Conservation (phyloP, 1,139 yeast species). For the Taphrina pruni region DNA sequence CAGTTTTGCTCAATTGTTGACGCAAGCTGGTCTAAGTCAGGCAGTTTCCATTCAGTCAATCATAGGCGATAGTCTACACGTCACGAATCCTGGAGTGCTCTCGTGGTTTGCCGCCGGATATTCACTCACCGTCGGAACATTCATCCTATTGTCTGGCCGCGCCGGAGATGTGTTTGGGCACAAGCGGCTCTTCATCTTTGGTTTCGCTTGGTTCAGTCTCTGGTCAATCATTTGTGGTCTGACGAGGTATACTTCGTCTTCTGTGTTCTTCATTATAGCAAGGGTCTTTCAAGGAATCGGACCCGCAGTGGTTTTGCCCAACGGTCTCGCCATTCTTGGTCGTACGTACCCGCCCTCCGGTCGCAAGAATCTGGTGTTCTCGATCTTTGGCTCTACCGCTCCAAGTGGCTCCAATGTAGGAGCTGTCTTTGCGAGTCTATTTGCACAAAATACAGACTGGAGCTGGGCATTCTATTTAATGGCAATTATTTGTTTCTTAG, state of each 20-base stretch:
- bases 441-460: constrained; percentile 25
- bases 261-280: constrained; percentile 27
- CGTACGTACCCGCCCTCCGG: constrained; percentile 21
- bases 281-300: constrained; percentile 37
- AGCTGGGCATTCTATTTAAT: constrained; percentile 29
- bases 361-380: constrained; percentile 29
- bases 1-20: constrained; percentile 57
- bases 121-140: constrained; percentile 31
- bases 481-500: constrained; percentile 11
- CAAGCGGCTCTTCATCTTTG: constrained; percentile 21
- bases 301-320: constrained; percentile 25
- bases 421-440: constrained; percentile 20
- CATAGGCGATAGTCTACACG: constrained; percentile 55
- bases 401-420: constrained; percentile 31
- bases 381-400: constrained; percentile 30
- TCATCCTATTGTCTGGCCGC: constrained; percentile 32
- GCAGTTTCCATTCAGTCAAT: constrained; percentile 55
- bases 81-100: constrained; percentile 52
- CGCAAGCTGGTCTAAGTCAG: constrained; percentile 61
- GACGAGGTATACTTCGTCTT: constrained; percentile 12
- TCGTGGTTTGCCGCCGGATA: constrained; percentile 37
- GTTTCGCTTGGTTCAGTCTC: constrained; percentile 28
- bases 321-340: constrained; percentile 34
- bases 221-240: constrained; percentile 34
- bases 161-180: constrained; percentile 31